phyloP scores from a whole-genome alignment of 1,284 basidiomycete species.

The Porodaedalea pini region DNA sequence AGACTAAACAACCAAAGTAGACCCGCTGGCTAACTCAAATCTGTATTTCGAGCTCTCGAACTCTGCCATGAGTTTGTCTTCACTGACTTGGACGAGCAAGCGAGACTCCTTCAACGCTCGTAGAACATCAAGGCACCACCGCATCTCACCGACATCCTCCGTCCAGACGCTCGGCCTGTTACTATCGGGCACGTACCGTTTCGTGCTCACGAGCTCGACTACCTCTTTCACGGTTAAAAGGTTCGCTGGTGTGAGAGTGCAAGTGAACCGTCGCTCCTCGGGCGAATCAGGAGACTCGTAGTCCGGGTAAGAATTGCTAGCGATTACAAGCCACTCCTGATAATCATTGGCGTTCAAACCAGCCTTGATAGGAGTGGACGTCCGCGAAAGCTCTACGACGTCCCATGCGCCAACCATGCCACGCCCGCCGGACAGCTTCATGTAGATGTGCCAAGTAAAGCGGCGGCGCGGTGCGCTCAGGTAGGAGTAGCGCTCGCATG shows the following conservation, averaged over 20 bases:
- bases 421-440: neutral
- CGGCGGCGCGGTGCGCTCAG: neutral
- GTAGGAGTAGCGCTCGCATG: neutral
- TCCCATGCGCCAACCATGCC: neutral
- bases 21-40: neutral
- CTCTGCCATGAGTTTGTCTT: neutral
- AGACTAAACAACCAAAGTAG: neutral
- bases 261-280: neutral
- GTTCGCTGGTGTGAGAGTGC: neutral
- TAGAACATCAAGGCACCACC: neutral
- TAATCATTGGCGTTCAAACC: neutral
- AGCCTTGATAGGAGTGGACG: no score
- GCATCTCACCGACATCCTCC: neutral
- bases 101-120: neutral
- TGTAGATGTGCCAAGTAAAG: neutral
- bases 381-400: neutral
- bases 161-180: neutral
- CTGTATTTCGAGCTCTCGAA: neutral
- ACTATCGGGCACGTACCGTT: neutral
- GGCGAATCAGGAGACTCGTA: neutral
- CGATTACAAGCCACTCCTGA: neutral
- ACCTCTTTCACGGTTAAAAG: neutral
- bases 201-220: neutral
- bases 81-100: neutral
- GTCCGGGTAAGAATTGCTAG: neutral